These are phyloP conservation scores for Talaromyces sp. DNA, from an alignment of 2,329 filamentous ascomycete genomes.

Conservation along the genomic window DNA sequence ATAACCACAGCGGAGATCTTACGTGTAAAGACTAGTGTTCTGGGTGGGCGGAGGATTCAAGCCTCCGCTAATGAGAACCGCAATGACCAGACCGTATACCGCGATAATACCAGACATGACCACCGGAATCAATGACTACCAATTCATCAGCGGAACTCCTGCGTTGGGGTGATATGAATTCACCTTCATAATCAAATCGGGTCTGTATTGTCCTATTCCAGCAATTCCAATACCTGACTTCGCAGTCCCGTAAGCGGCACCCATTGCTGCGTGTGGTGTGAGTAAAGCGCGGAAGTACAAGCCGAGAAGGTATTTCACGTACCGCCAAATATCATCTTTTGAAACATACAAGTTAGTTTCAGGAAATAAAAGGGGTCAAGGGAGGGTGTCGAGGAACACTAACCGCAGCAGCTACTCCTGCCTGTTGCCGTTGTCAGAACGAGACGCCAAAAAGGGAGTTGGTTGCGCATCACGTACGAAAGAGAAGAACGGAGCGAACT, in stretches of 20 bases:
- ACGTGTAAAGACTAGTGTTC: conserved; percentile 81
- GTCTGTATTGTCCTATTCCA: conserved; percentile 60
- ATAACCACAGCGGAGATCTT: conserved; percentile 28
- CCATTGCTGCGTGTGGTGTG: conserved; percentile 45
- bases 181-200: conserved; percentile 66
- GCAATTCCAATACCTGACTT: conserved; percentile 65
- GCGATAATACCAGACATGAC: conserved; percentile 99
- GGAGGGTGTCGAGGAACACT: conserved; percentile 18
- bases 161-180: conserved; percentile 8
- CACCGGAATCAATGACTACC: conserved; percentile 46
- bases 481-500: conserved; percentile 63
- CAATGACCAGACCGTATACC: conserved; percentile 94
- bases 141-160: conserved; percentile 15
- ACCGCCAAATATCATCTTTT: conserved; percentile 49
- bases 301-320: conserved; percentile 23
- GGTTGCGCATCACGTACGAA: conserved; percentile 47
- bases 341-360: conserved; percentile 20
- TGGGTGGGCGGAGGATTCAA: conserved; percentile 64
- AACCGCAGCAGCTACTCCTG: conserved; percentile 46
- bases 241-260: conserved; percentile 63
- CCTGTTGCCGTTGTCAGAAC: conserved; percentile 24
- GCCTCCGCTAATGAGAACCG: conserved; percentile 90
- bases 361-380: background rate
- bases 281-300: conserved; percentile 16
- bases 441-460: background rate